A percentile compares a stretch with the other conserved stretches of the same genome.
These are phyloP conservation scores for Kodamaea ohmeri DNA, from an alignment of 1,139 yeast genomes.

Conservation along the genomic window DNA sequence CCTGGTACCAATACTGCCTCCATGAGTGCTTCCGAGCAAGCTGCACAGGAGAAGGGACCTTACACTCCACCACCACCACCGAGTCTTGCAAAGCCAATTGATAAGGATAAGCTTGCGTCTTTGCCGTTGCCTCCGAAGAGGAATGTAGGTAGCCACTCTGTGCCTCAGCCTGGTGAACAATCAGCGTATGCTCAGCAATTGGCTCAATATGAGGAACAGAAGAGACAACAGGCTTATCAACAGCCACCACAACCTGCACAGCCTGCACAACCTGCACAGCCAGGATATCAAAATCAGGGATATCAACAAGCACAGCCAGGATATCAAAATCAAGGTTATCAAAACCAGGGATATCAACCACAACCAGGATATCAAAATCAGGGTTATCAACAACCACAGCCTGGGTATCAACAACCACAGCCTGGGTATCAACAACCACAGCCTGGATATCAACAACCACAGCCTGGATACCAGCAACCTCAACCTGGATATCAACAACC, in stretches of 20 bases:
- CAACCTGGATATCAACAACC: background rate
- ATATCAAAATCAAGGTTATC: slow-evolving; percentile 1
- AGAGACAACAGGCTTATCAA: slow-evolving; percentile 3
- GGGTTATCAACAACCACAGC: background rate
- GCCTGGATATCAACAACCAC: background rate
- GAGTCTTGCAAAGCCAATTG: slow-evolving; percentile 16
- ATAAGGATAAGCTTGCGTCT: slow-evolving; percentile 34
- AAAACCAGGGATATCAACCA: background rate
- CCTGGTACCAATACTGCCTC: slow-evolving; percentile 10
- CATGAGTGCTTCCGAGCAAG: slow-evolving; percentile 6
- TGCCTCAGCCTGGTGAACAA: slow-evolving; percentile 11
- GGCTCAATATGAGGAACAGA: slow-evolving; percentile 1
- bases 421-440: slow-evolving; percentile 1
- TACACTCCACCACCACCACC: slow-evolving; percentile 11
- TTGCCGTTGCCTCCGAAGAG: slow-evolving; percentile 58
- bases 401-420: slow-evolving; percentile 1
- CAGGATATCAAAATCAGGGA: background rate
- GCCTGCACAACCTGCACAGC: slow-evolving; percentile 5
- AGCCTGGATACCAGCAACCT: too few species aligned
- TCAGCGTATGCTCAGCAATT: slow-evolving; percentile 10
- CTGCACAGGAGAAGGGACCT: slow-evolving; percentile 5
- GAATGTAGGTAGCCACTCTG: slow-evolving; percentile 23
- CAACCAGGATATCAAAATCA: slow-evolving; percentile 1
- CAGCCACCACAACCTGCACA: slow-evolving; percentile 1
- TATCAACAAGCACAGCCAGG: slow-evolving; percentile 3